A percentile compares a stretch with the other conserved stretches of the same genome.
Conservation (phyloP, 306 rosid species). For the Lablab purpureus region DNA sequence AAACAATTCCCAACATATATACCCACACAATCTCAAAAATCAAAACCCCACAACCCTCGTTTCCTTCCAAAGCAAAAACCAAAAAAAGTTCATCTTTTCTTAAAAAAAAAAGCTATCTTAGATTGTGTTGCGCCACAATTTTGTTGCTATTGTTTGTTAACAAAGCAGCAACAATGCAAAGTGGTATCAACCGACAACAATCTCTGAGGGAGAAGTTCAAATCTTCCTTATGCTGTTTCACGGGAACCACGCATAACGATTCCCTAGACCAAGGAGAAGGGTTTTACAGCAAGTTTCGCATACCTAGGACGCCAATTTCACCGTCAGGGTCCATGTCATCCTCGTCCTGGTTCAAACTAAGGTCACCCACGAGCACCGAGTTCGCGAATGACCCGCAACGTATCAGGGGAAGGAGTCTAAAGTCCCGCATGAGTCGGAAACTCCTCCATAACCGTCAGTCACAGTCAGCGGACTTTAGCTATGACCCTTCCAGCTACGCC, state of each 20-base stretch:
- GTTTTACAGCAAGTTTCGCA: constrained; percentile 6
- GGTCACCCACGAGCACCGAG: not conserved
- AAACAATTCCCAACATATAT: not conserved
- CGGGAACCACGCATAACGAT: not conserved
- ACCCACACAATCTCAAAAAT: not conserved
- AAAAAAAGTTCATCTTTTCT: no score
- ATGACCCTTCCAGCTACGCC: constrained; percentile 55
- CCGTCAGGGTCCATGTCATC: not conserved
- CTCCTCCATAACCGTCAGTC: constrained; percentile 19
- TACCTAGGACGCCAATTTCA: constrained; percentile 36
- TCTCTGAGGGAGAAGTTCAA: constrained; percentile 44
- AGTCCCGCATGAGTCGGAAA: constrained; percentile 1
- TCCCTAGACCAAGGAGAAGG: constrained; percentile 11
- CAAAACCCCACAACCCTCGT: not conserved
- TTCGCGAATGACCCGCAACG: not conserved
- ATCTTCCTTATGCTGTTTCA: constrained; percentile 51
- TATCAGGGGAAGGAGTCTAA: constrained; percentile 10
- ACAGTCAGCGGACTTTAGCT: constrained; percentile 54
- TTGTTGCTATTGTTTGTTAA: not conserved
- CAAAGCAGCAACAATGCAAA: constrained; percentile 4
- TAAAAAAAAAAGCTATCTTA: no score
- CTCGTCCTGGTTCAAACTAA: constrained; percentile 14
- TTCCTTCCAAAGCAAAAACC: no score
- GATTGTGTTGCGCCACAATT: not conserved
- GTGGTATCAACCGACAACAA: constrained; percentile 13